phyloP scores from a whole-genome alignment of 768 basidiomycete genomes.

The Kwoniella sp. region DNA sequence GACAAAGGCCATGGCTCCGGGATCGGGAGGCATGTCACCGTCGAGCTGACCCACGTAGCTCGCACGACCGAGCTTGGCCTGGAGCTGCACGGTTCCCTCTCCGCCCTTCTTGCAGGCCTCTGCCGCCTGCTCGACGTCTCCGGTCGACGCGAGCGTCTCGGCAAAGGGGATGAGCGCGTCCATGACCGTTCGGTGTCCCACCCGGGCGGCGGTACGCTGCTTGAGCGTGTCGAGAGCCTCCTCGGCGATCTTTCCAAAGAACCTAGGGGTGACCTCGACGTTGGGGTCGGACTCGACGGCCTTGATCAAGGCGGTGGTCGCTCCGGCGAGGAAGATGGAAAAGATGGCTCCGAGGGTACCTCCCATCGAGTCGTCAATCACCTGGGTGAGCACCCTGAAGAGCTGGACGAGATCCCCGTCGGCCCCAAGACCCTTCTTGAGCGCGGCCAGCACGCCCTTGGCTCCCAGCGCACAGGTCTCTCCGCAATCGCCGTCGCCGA shows the following conservation, averaged over 20 bases:
- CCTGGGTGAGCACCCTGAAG: conserved; percentile 40
- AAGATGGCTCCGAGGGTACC: conserved; percentile 48
- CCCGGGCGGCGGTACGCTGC: conserved; percentile 44
- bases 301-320: conserved; percentile 34
- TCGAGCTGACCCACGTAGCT: conserved; percentile 37
- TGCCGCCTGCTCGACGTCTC: conserved; percentile 31
- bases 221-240: conserved; percentile 38
- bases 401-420: conserved; percentile 42
- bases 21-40: conserved; percentile 44
- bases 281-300: conserved; percentile 12
- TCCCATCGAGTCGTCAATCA: conserved; percentile 47
- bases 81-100: conserved; percentile 30
- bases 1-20: conserved; percentile 46
- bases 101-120: conserved; percentile 35
- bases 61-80: conserved; percentile 45
- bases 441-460: conserved; percentile 33
- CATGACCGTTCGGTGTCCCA: conserved; percentile 48
- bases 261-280: conserved; percentile 17
- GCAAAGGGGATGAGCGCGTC: conserved; percentile 48
- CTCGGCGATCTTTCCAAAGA: conserved; percentile 29
- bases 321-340: conserved; percentile 46
- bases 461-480: conserved; percentile 46
- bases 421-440: conserved; percentile 31
- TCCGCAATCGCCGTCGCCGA: conserved; percentile 48
- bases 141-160: conserved; percentile 30